Evolutionary conservation across 2,329 filamentous ascomycete genomes (phyloP), one percentile per base, ranked within the genome.

Genomic region (Trichoderma koningii): DNA sequence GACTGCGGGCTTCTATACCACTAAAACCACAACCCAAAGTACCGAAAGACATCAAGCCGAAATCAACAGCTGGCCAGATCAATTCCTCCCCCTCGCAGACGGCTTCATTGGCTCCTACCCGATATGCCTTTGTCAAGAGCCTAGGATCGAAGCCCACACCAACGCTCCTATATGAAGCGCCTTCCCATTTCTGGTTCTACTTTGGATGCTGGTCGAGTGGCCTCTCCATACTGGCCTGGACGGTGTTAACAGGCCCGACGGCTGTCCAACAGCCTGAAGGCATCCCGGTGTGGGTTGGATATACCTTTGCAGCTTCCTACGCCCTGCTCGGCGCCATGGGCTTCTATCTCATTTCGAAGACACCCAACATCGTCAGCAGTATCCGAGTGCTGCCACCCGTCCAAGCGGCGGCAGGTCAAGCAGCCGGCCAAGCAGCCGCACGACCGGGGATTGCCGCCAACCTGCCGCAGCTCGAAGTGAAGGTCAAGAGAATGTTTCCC

Each of bases 151-250:
- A 85, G 68, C 72, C 80, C n/a, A 76, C 80, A 1, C 81, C 84
- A 5, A 86, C 88, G 7, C 75, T 84, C 3, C 79, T 92, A 50
- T 92, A 90, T 78, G 81, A 88, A 70, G 83, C 84, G 1, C 86
- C 86, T 15, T 86, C 87, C 1, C 87, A 90, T 71, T 83, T 83
- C 64, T 81, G 82, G 76, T 89, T 87, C 74, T 82, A 89, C 67
- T 72, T 85, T 69, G 83, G 85, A 52, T 85, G 85, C 72, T 87
- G 88, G 75, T 74, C 78, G 15, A 82, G 85, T 28, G 83, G 83
- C 2, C 66, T 80, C 23, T 83, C 71, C 7, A 74, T 79, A 34
- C 66, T 79, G 19, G 65, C 69, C 0, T 79, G 77, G 77, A 76
- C 76, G 5, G 69, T 66, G 10, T 65, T 77, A 56, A 78, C 77